Evolutionary conservation across 257 asterid genomes (phyloP), one percentile per base, ranked within the genome.

Genomic region (Jacaranda mimosifolia): DNA sequence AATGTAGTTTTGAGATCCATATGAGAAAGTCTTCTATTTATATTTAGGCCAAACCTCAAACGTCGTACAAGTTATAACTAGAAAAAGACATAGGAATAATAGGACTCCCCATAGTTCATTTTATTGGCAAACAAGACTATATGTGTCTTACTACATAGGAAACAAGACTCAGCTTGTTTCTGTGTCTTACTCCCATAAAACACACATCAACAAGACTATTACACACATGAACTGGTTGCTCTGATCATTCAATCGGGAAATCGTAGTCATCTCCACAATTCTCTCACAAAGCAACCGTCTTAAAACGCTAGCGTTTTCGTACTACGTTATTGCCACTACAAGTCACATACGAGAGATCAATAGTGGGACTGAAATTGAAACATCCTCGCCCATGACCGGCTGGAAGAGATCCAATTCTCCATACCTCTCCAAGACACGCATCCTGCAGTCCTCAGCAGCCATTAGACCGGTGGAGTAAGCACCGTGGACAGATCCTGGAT

Each of bases 391-490:
- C 86, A 85, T 82, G 48, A 80, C 91, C 2, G 97, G 86, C 80
- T 90, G 92, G 84, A 92, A 88, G 17, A 88, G 85, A 82, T 94
- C 96, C 83, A 90, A 67, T 76, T 87, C 97, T 4, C 98, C 97
- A 1, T 92, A 88, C 60, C 97, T 86, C 82, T 92, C 97, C 65
- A 94, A 77, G 13, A 94, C 96, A 6, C 93, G 94, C 98, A 94
- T 94, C 81, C 90, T 85, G 86, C 97, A 94, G 77, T 85, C 96
- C 83, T 94, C 96, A 13, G 97, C 97, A 32, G 98, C 97, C 97
- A 89, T 86, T 73, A 89, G 63, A 14, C 97, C 97, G 0, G 98
- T 91, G 19, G 97, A 87, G 78, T 89, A 94, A 5, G 98, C 98
- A 10, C 98, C 97, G 35, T 91, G 98, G 38, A 94, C 96, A 0